Evolutionary conservation across 129 eudicot species (phyloP).

Genomic region (Arctium lappa): DNA sequence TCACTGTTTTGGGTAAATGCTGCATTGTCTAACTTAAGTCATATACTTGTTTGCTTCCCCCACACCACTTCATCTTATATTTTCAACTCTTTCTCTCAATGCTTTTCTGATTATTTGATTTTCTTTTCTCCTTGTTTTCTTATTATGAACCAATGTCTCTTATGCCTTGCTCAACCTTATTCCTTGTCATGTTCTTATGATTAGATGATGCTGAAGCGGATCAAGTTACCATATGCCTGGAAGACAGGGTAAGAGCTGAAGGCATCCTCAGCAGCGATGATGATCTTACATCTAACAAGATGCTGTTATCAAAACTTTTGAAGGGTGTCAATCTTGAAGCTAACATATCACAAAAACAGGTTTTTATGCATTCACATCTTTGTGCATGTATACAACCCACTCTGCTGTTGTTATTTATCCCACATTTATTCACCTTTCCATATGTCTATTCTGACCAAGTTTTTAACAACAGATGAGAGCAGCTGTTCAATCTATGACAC

Average conservation of each 20-base stretch:
- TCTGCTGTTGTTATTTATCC: neutral
- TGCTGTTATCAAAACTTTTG: conserved; percentile 32
- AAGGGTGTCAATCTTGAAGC: conserved; percentile 65
- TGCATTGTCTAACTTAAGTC: too few species aligned
- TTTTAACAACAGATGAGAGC: conserved; percentile 52
- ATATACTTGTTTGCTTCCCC: too few species aligned
- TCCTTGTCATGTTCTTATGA: neutral
- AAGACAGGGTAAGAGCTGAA: conserved; percentile 63
- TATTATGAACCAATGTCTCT: conserved; percentile 1
- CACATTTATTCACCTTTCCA: neutral
- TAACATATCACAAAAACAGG: conserved; percentile 62
- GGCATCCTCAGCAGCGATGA: conserved; percentile 50
- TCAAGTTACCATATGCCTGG: conserved; percentile 48
- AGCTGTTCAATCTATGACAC: conserved; percentile 52
- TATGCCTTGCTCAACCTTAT: neutral
- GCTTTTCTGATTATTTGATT: neutral
- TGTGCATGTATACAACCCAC: neutral
- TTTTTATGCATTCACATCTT: conserved; percentile 19
- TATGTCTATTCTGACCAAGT: conserved; percentile 16
- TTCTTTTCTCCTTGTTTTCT: neutral
- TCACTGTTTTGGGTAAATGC: too few species aligned
- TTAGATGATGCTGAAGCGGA: conserved; percentile 45
- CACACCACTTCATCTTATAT: too few species aligned
- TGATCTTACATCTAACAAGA: conserved; percentile 30
- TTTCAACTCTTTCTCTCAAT: neutral